phyloP scores from a whole-genome alignment of 176 grass and related monocot genomes.

The Oryza officinalis region DNA sequence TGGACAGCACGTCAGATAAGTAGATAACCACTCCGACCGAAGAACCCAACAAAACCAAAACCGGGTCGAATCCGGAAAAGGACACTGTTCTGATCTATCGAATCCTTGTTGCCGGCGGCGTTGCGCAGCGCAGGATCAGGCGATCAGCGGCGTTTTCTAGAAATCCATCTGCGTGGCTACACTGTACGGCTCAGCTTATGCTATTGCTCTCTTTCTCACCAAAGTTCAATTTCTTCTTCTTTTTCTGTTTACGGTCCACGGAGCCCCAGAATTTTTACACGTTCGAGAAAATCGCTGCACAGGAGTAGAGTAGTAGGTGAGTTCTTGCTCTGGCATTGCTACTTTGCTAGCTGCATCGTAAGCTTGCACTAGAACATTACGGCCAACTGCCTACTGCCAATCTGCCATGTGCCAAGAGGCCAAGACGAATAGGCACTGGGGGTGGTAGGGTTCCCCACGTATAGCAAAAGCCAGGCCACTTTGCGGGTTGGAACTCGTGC shows the following conservation, averaged over 20 bases:
- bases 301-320: not conserved
- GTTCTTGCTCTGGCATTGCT: not conserved
- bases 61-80: constrained; percentile 2
- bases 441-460: constrained; percentile 5
- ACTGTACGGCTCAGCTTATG: not conserved
- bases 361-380: constrained; percentile 33
- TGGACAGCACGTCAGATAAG: not conserved
- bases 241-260: not conserved
- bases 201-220: not conserved
- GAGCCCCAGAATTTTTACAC: not conserved
- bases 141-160: constrained; percentile 14
- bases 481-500: constrained; percentile 3
- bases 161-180: constrained; percentile 7
- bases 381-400: not conserved
- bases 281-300: not conserved
- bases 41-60: constrained; percentile 26
- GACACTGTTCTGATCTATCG: constrained; percentile 30
- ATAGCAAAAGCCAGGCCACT: not conserved
- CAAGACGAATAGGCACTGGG: not conserved
- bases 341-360: constrained; percentile 6
- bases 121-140: not conserved
- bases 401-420: not conserved
- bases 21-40: constrained; percentile 10
- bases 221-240: not conserved
- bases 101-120: not conserved